These are phyloP conservation scores for Ensete glaucum DNA, from an alignment of 176 grass and related monocot genomes.

Conservation along the genomic window DNA sequence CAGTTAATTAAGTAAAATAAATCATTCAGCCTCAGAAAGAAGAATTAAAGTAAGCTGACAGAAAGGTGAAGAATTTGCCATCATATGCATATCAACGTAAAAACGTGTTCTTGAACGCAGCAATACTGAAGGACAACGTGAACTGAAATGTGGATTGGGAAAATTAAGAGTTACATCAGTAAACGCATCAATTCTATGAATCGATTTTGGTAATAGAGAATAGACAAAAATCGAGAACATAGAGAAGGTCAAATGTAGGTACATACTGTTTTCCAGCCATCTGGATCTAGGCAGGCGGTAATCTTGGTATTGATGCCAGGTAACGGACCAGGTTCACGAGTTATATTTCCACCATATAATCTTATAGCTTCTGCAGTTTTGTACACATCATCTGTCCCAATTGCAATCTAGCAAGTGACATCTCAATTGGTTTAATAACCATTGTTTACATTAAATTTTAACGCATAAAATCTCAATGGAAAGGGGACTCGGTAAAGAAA, in stretches of 20 bases:
- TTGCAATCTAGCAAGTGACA: constrained; percentile 52
- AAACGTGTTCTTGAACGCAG: too few relatives aligned
- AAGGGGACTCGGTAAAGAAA: too few relatives aligned
- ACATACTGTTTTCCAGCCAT: constrained; percentile 96
- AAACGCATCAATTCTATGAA: too few relatives aligned
- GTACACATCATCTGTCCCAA: constrained; percentile 97
- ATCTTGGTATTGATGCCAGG: constrained; percentile 91
- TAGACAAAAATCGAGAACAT: neutral
- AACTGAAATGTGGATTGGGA: too few relatives aligned
- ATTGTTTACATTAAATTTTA: neutral
- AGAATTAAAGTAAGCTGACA: too few relatives aligned
- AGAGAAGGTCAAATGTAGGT: neutral
- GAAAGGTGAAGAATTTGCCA: too few relatives aligned
- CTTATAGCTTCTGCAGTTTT: constrained; percentile 78
- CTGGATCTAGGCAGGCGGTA: constrained; percentile 81
- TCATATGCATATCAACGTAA: too few relatives aligned
- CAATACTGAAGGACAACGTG: too few relatives aligned
- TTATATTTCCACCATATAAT: constrained; percentile 60
- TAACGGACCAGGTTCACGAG: constrained; percentile 87
- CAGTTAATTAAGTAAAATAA: too few relatives aligned
- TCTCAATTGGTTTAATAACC: neutral
- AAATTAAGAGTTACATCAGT: too few relatives aligned
- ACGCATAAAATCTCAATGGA: neutral
- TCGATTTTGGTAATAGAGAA: too few relatives aligned
- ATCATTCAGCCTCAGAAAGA: too few relatives aligned